These are phyloP conservation scores for Lepidium campestre DNA, from an alignment of 441 rosid species.

Conservation along the genomic window DNA sequence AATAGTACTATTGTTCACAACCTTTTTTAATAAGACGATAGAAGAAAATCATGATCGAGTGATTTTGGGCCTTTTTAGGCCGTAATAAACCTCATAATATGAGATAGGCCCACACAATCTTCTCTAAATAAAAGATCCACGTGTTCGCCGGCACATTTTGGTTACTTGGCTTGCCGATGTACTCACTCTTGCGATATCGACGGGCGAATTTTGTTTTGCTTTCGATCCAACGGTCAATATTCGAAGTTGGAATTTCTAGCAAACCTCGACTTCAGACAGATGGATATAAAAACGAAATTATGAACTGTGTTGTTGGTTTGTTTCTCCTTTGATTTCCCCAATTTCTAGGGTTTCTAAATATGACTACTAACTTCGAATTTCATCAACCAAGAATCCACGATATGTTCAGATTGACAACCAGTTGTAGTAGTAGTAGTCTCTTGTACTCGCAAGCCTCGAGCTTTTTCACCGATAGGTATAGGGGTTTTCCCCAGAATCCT, in stretches of 20 bases:
- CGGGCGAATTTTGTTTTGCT: not conserved
- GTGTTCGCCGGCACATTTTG: not conserved
- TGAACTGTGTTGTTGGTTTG: not conserved
- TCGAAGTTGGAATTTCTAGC: constrained; percentile 27
- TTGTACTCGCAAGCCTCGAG: constrained; percentile 34
- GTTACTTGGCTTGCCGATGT: not conserved
- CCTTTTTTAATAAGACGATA: not conserved
- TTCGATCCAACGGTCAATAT: constrained; percentile 37
- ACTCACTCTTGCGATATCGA: not conserved
- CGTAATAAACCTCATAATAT: not conserved
- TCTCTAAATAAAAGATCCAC: not conserved
- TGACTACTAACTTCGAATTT: constrained; percentile 48
- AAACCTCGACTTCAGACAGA: constrained; percentile 7
- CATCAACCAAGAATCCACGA: constrained; percentile 36
- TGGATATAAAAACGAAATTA: not conserved
- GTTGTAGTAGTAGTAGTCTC: constrained; percentile 24
- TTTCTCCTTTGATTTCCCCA: not conserved
- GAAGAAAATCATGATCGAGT: not conserved
- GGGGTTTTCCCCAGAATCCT: constrained; percentile 35
- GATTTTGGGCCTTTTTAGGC: not conserved
- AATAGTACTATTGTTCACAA: too few species aligned
- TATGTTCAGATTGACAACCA: constrained; percentile 19
- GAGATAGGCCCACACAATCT: not conserved
- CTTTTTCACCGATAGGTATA: constrained; percentile 33
- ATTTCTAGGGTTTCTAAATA: constrained; percentile 38